A percentile compares a stretch with the other conserved stretches of the same genome.
These are phyloP conservation scores for Suillus discolor DNA, from an alignment of 768 basidiomycete species.

Conservation along the genomic window DNA sequence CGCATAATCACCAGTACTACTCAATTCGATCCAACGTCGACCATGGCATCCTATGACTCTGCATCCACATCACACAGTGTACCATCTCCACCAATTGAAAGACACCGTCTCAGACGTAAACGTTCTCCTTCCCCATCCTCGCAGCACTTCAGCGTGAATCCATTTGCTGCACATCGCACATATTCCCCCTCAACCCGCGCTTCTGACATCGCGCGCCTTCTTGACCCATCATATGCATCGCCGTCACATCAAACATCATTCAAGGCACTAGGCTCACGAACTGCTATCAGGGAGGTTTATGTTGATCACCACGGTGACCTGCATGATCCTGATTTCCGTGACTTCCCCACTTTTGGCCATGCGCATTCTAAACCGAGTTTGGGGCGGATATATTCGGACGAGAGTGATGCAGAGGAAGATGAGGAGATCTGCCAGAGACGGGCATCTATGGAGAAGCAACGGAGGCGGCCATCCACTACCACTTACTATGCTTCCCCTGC, in stretches of 20 bases:
- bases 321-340: conserved; percentile 69
- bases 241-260: conserved; percentile 31
- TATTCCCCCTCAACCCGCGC: conserved; percentile 42
- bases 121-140: conserved; percentile 33
- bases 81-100: conserved; percentile 19
- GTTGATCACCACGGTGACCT: conserved; percentile 64
- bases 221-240: conserved; percentile 62
- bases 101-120: conserved; percentile 27
- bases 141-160: conserved; percentile 12
- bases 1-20: conserved; percentile 7
- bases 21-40: conserved; percentile 11
- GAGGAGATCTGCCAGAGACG: conserved; percentile 20
- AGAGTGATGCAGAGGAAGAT: conserved; percentile 35
- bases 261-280: conserved; percentile 19
- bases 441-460: conserved; percentile 24
- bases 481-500: conserved; percentile 24
- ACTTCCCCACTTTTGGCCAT: conserved; percentile 50
- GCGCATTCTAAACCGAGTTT: conserved; percentile 30
- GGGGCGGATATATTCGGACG: conserved; percentile 35
- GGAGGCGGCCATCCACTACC: conserved; percentile 26
- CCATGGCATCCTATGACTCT: conserved; percentile 23
- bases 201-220: conserved; percentile 61
- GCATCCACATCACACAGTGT: conserved; percentile 21
- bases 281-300: conserved; percentile 41
- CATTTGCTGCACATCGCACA: conserved; percentile 22